Evolutionary conservation across 1,284 basidiomycete species (phyloP), one percentile per base, ranked within the genome.

Genomic region (Rhodotorula mucilaginosa): DNA sequence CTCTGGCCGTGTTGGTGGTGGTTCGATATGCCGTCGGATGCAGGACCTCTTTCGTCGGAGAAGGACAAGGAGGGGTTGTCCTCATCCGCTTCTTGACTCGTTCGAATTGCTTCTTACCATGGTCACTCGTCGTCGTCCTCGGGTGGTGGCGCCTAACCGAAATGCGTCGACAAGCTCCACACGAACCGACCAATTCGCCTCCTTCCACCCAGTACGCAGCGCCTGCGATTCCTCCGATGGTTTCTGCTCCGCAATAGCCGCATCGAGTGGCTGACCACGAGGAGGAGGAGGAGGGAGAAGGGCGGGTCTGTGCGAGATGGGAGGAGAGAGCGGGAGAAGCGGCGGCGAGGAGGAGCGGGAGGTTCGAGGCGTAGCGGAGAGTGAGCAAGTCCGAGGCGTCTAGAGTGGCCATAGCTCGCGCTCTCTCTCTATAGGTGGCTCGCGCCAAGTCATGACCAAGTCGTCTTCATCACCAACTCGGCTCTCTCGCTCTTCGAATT

Each of bases 61-160:
- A 10, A 44, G 12, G 34, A 34, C 4, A 7, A 34, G 34, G 34
- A 34, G 34, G 2, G 39, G 26, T 16, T 26, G 26, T 56, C 54
- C 54, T 56, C 5, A 21, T 56, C 12, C 54, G 54, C 29, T 67
- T 71, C 62, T 54, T 64, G 51, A 64, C 65, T 19, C 46, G 64
- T 21, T 61, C 65, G 12, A 64, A 58, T 26, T 21, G 26, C 19
- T 2, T 47, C 47, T 61, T 64, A 13, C 65, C 69, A 3, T n/a
- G 18, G 15, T n/a, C n/a, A 15, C 4, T 13, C n/a, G 8, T 23
- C 54, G 13, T 18, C 54, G 26, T 57, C 31, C 8, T n/a, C 10
- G 8, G 19, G 2, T 21, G 31, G 10, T 26, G 15, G 47, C 15
- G 12, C 16, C 47, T 10, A 3, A 44, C n/a, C 2, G 31, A 39